These are phyloP conservation scores for Begonia peltatifolia DNA, from an alignment of 306 rosid species.

Conservation along the genomic window DNA sequence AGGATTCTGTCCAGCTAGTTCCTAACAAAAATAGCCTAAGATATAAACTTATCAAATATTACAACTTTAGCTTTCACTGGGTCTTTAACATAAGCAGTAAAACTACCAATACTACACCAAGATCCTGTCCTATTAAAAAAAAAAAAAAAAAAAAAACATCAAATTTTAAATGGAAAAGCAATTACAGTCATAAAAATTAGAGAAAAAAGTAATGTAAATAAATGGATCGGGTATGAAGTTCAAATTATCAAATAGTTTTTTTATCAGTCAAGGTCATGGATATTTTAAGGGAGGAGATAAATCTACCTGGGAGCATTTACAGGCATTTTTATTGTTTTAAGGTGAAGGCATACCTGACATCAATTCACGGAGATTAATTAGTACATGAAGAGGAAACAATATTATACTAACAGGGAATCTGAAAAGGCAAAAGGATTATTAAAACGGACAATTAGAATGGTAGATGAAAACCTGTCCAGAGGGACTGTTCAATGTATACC, in stretches of 20 bases:
- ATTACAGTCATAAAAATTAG: too few relatives aligned
- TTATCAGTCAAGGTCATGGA: background rate
- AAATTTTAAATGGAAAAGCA: too few relatives aligned
- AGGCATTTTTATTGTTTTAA: slow-evolving; percentile 49
- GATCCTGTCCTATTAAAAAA: too few relatives aligned
- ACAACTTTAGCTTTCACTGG: too few relatives aligned
- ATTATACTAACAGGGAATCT: background rate
- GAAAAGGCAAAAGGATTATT: slow-evolving; percentile 8
- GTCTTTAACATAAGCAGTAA: too few relatives aligned
- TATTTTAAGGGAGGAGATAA: slow-evolving; percentile 7
- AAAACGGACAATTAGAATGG: background rate
- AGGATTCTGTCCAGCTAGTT: too few relatives aligned
- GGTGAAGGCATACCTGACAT: slow-evolving; percentile 85
- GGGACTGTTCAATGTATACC: slow-evolving; percentile 73
- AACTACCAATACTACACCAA: too few relatives aligned
- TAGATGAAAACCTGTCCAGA: slow-evolving; percentile 72
- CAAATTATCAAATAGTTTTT: background rate
- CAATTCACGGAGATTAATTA: slow-evolving; percentile 14
- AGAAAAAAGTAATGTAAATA: too few relatives aligned
- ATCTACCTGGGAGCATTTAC: slow-evolving; percentile 58
- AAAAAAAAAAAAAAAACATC: too few relatives aligned
- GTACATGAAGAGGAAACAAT: slow-evolving; percentile 11
- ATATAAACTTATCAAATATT: too few relatives aligned
- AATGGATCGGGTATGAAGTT: background rate
- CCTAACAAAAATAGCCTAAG: too few relatives aligned